Evolutionary conservation across 2,329 filamentous ascomycete species (phyloP).

Genomic region (Clathrospora elynae): DNA sequence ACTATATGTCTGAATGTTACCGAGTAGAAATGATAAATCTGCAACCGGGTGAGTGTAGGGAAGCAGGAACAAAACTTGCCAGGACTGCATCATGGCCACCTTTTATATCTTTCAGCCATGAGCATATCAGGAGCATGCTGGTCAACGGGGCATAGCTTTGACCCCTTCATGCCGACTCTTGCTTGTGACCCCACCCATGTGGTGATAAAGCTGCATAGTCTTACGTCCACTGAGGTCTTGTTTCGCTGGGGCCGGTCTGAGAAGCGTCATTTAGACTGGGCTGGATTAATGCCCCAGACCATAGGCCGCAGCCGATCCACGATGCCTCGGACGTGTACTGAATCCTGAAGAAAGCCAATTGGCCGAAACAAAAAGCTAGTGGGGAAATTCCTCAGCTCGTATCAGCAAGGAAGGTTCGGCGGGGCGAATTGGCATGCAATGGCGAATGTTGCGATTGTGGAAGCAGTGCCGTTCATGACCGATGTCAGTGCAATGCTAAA

Average conservation of each 20-base stretch:
- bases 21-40: slow-evolving; percentile 23
- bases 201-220: slow-evolving; percentile 50
- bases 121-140: slow-evolving; percentile 27
- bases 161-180: slow-evolving; percentile 43
- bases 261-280: slow-evolving; percentile 43
- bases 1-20: slow-evolving; percentile 16
- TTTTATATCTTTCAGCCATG: slow-evolving; percentile 46
- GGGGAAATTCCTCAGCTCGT: slow-evolving; percentile 32
- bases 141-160: slow-evolving; percentile 40
- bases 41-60: slow-evolving; percentile 28
- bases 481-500: slow-evolving; percentile 39
- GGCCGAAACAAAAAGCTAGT: slow-evolving; percentile 36
- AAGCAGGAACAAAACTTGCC: slow-evolving; percentile 33
- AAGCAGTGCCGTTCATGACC: slow-evolving; percentile 32
- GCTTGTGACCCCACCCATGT: slow-evolving; percentile 46
- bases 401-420: slow-evolving; percentile 38
- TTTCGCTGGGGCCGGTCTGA: slow-evolving; percentile 45
- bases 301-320: slow-evolving; percentile 43
- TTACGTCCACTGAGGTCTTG: slow-evolving; percentile 44
- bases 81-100: slow-evolving; percentile 29
- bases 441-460: slow-evolving; percentile 34
- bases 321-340: slow-evolving; percentile 38
- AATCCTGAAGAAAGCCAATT: slow-evolving; percentile 36
- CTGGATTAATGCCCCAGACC: slow-evolving; percentile 39
- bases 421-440: slow-evolving; percentile 42